phyloP scores from a whole-genome alignment of 1,139 yeast genomes.

The Debaryomyces robertsiae region DNA sequence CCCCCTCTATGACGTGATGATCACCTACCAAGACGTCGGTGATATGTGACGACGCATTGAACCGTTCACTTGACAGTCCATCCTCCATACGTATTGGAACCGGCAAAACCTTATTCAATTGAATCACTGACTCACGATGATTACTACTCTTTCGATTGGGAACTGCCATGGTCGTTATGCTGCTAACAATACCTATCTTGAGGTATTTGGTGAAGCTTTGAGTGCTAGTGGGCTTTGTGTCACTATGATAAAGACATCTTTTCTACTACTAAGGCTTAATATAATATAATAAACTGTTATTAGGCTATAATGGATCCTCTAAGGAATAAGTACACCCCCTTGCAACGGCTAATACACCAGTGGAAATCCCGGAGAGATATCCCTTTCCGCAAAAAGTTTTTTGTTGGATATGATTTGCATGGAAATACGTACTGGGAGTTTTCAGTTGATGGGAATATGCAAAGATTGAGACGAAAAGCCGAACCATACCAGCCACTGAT shows the following conservation, averaged over 20 bases:
- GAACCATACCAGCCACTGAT: constrained; percentile 46
- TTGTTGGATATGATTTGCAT: constrained; percentile 72
- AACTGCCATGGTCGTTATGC: constrained; percentile 1
- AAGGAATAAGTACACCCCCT: constrained; percentile 38
- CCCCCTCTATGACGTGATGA: constrained; percentile 41
- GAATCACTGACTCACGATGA: constrained; percentile 25
- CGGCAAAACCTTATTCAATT: constrained; percentile 38
- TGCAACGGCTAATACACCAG: constrained; percentile 51
- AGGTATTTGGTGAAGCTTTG: no score
- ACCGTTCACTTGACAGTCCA: constrained; percentile 28
- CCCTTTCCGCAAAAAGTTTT: constrained; percentile 63
- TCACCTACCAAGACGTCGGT: constrained; percentile 45
- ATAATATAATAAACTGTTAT: not conserved
- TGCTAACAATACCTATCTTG: no score
- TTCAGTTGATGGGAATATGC: constrained; percentile 50
- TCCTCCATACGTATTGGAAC: constrained; percentile 42
- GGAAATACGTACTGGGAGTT: constrained; percentile 90
- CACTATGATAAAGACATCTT: constrained; percentile 24
- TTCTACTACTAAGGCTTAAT: not conserved
- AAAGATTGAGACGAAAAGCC: constrained; percentile 50
- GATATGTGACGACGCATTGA: constrained; percentile 25
- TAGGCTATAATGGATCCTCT: constrained; percentile 36
- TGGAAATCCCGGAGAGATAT: constrained; percentile 65
- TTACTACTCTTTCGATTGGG: constrained; percentile 6
- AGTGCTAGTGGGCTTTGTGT: constrained; percentile 13